These are phyloP conservation scores for Heracleum sosnowskyi DNA, from an alignment of 129 eudicot genomes.

Conservation along the genomic window DNA sequence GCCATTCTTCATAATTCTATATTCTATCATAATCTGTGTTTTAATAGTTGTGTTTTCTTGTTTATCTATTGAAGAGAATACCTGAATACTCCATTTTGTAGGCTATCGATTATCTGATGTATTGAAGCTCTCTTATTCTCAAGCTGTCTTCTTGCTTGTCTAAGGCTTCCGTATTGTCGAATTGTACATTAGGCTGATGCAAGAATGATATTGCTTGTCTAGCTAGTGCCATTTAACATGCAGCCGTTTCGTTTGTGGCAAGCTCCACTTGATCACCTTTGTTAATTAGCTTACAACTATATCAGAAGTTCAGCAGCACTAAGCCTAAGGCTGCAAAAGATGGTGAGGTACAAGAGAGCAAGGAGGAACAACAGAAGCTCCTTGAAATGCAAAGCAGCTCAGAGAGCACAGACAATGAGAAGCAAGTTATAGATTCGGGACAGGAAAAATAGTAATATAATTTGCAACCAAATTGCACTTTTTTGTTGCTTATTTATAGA, in stretches of 20 bases:
- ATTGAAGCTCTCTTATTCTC: not conserved
- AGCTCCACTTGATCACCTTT: no score
- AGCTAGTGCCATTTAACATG: no score
- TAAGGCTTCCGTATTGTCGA: not conserved
- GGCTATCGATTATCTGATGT: not conserved
- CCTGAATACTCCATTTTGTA: not conserved
- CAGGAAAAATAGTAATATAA: no score
- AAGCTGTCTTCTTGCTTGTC: not conserved
- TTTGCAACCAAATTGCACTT: no score
- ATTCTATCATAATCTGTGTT: not conserved
- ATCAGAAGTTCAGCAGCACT: slow-evolving; percentile 71
- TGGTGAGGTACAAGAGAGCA: slow-evolving; percentile 31
- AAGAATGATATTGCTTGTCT: not conserved
- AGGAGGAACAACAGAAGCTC: slow-evolving; percentile 66
- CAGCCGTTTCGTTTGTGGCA: no score
- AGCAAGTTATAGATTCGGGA: slow-evolving; percentile 7
- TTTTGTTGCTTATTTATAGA: no score
- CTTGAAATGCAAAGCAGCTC: slow-evolving; percentile 57
- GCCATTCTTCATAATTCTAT: not conserved
- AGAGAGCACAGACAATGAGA: slow-evolving; percentile 16
- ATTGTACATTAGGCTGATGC: not conserved
- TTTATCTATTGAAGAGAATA: not conserved
- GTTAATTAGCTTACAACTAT: slow-evolving; percentile 6
- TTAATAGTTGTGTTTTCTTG: not conserved
- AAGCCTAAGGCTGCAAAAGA: slow-evolving; percentile 49